Evolutionary conservation across 768 basidiomycete species (phyloP), one percentile per base, ranked within the genome.

Genomic region (Tulasnella sp.): DNA sequence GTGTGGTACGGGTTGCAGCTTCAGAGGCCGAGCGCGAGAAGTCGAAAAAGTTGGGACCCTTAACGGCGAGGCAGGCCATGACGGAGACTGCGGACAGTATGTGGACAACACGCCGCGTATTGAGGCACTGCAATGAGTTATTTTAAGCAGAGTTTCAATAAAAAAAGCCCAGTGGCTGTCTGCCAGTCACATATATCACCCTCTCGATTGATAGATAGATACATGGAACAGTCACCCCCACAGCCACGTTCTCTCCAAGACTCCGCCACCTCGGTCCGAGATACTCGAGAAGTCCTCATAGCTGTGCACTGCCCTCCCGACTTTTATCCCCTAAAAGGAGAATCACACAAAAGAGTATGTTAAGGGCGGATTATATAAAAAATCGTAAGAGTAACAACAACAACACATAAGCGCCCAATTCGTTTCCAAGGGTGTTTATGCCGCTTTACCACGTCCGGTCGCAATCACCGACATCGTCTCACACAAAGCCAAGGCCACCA

Each of bases 361-460:
- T 25, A 31, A 31, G 58, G 25, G 31, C 22, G 9, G 15, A 25
- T 64, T 31, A 64, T 64, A 64, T 31, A 64, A 64, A 25, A n/a
- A 64, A 4, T 5, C 29, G 7, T 64, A n/a, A 7, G 58, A 64
- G n/a, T n/a, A n/a, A n/a, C n/a, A 64, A 12, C 45, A 49, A 64
- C 58, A 31, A 9, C 2, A 54, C 52, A 9, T 25, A 54, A 64
- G 58, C 58, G 58, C 58, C 12, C 58, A 31, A 64, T 7, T 3
- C n/a, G 58, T 64, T 31, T 64, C 58, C 58, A 64, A 64, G 58
- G 58, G 58, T 64, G 58, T 31, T 64, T 64, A 64, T 64, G 58
- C 58, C 58, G 58, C 58, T 31, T 64, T 64, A 11, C 58, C 58
- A 64, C 25, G 14, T 15, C 29, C 31, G 17, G 19, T 15, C 19